Percentiles rank a stretch among this genome's conserved stretches.
phyloP scores from a whole-genome alignment of 495 filamentous ascomycete species.

The Pseudevernia furfuracea region DNA sequence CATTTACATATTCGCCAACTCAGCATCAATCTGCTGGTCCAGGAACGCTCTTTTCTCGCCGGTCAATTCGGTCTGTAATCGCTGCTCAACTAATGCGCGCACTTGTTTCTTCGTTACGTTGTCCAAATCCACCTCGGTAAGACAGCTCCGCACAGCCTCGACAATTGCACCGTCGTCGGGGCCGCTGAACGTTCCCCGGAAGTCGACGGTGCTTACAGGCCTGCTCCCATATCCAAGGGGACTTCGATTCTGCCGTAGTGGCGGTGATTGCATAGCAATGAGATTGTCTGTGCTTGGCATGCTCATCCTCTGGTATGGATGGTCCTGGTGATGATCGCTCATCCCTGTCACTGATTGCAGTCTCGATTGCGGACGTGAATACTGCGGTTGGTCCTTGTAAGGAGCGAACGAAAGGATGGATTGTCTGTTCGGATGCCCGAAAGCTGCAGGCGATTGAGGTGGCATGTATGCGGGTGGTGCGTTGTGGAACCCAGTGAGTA shows the following conservation, averaged over 20 bases:
- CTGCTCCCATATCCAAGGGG: slow-evolving; percentile 47
- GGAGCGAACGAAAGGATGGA: slow-evolving; percentile 51
- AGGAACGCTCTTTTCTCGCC: slow-evolving; percentile 79
- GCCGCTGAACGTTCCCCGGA: slow-evolving; percentile 57
- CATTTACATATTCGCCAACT: slow-evolving; percentile 83
- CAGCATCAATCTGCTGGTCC: slow-evolving; percentile 84
- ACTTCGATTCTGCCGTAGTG: slow-evolving; percentile 43
- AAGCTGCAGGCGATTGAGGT: slow-evolving; percentile 68
- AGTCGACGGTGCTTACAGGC: slow-evolving; percentile 66
- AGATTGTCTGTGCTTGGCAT: slow-evolving; percentile 57
- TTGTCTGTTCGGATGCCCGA: slow-evolving; percentile 50
- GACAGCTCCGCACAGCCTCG: slow-evolving; percentile 71
- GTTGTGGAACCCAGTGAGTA: slow-evolving; percentile 72
- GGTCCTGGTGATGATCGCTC: slow-evolving; percentile 48
- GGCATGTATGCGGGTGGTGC: slow-evolving; percentile 58
- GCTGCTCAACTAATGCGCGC: slow-evolving; percentile 81
- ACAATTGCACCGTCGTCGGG: slow-evolving; percentile 67
- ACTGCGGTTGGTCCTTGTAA: slow-evolving; percentile 45
- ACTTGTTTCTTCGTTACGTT: slow-evolving; percentile 98
- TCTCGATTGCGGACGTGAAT: slow-evolving; percentile 40
- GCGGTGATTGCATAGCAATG: slow-evolving; percentile 40
- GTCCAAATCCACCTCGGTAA: slow-evolving; percentile 89
- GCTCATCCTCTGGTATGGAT: slow-evolving; percentile 42
- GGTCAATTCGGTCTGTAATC: slow-evolving; percentile 75
- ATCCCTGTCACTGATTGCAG: slow-evolving; percentile 57